Evolutionary conservation across 1,139 yeast genomes (phyloP).

Genomic region (Geotrichum carabidarum): DNA sequence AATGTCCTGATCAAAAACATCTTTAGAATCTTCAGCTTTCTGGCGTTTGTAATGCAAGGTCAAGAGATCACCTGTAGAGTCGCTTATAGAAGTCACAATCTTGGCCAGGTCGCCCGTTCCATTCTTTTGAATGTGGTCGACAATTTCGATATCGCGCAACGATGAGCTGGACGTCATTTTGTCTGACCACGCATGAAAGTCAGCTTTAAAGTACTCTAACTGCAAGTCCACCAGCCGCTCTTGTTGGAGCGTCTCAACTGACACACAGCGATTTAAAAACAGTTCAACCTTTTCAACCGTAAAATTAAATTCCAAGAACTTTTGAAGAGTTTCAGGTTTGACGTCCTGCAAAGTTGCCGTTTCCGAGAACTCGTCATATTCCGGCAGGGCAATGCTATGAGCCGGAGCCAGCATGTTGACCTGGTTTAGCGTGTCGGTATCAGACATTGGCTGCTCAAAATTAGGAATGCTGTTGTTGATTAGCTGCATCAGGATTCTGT

Average conservation of each 20-base stretch:
- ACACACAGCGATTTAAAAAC: conserved; percentile 61
- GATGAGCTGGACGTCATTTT: conserved; percentile 62
- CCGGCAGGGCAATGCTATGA: conserved; percentile 22
- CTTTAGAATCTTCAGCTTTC: conserved; percentile 20
- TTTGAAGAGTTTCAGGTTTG: conserved; percentile 34
- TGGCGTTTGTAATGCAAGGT: conserved; percentile 49
- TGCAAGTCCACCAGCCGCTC: conserved; percentile 66
- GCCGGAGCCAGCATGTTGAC: conserved; percentile 1
- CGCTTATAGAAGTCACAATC: conserved; percentile 55
- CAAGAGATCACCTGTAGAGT: conserved; percentile 47
- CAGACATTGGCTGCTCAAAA: conserved; percentile 37
- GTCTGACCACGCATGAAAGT: conserved; percentile 51
- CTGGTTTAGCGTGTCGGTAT: not conserved
- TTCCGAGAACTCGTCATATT: conserved; percentile 24
- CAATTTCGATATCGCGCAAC: conserved; percentile 60
- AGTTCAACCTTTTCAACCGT: conserved; percentile 58
- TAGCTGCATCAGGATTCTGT: conserved; percentile 76
- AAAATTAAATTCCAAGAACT: conserved; percentile 65
- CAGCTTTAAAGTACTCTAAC: conserved; percentile 58
- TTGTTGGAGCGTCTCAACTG: conserved; percentile 55
- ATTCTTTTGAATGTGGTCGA: conserved; percentile 66
- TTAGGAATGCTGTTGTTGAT: conserved; percentile 67
- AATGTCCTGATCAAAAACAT: conserved; percentile 56
- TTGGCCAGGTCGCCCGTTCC: conserved; percentile 62
- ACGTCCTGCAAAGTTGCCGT: not conserved